Evolutionary conservation across 805 yeast species (phyloP).

Genomic region (Hanseniaspora thailandica): DNA sequence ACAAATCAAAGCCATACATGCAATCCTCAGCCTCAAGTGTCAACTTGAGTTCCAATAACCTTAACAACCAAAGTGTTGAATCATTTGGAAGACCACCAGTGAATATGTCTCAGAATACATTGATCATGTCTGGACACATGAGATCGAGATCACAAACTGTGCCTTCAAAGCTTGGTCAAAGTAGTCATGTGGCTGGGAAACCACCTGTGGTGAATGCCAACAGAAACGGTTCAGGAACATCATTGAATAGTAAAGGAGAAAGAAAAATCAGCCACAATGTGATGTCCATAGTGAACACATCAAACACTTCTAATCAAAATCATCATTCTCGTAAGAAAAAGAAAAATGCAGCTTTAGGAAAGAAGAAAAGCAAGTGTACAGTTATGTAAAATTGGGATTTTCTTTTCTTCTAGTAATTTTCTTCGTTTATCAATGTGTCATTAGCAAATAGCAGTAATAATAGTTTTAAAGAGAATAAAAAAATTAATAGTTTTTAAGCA

Average conservation of each 20-base stretch:
- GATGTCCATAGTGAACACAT: background rate
- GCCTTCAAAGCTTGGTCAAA: background rate
- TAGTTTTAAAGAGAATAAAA: no score
- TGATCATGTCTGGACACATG: slow-evolving; percentile 13
- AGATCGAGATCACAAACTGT: slow-evolving; percentile 13
- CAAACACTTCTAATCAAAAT: background rate
- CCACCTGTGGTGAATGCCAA: background rate
- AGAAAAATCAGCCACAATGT: slow-evolving; percentile 18
- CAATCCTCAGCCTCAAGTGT: background rate
- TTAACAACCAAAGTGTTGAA: background rate
- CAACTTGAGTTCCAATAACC: background rate
- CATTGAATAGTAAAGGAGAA: slow-evolving; percentile 16
- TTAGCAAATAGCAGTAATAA: no score
- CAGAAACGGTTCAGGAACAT: slow-evolving; percentile 14
- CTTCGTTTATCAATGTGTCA: background rate
- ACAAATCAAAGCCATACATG: background rate
- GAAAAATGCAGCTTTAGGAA: slow-evolving; percentile 13
- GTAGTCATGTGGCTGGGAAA: background rate
- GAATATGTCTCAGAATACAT: slow-evolving; percentile 3
- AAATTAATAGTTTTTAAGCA: no score
- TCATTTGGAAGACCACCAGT: background rate
- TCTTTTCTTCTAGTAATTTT: background rate
- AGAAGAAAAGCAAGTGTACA: slow-evolving; percentile 19
- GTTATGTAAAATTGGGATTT: slow-evolving; percentile 15
- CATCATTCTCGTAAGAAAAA: slow-evolving; percentile 16